phyloP scores from a whole-genome alignment of 768 basidiomycete genomes.

The Chalciporus piperatus region DNA sequence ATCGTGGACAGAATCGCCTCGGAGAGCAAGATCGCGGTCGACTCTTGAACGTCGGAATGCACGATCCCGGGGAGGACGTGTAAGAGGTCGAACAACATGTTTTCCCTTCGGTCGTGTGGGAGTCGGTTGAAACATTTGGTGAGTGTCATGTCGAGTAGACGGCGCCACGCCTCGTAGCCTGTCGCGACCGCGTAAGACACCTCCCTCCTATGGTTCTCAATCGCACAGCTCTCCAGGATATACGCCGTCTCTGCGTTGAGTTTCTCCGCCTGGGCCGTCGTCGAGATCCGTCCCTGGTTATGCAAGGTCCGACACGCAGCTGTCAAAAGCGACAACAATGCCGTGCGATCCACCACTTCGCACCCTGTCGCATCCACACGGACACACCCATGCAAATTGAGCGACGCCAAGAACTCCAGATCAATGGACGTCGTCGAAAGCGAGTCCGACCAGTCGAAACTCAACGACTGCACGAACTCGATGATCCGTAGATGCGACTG shows the following conservation, averaged over 20 bases:
- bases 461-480: conserved; percentile 82
- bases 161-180: conserved; percentile 83
- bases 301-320: conserved; percentile 60
- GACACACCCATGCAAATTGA: conserved; percentile 70
- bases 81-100: conserved; percentile 86
- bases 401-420: conserved; percentile 59
- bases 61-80: conserved; percentile 76
- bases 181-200: conserved; percentile 66
- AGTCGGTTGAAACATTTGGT: conserved; percentile 84
- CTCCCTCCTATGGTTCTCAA: conserved; percentile 86
- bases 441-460: conserved; percentile 86
- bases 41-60: conserved; percentile 61
- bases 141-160: conserved; percentile 79
- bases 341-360: conserved; percentile 75
- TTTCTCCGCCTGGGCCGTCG: conserved; percentile 60
- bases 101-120: conserved; percentile 79
- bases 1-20: conserved; percentile 79
- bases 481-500: conserved; percentile 85
- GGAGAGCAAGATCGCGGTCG: conserved; percentile 78
- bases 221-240: conserved; percentile 77
- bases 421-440: conserved; percentile 55
- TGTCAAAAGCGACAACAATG: conserved; percentile 68
- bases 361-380: conserved; percentile 70
- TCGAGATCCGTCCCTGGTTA: conserved; percentile 63
- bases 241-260: conserved; percentile 69